Conservation (phyloP, 2,329 filamentous ascomycete species). For the Colletotrichum lindemuthianum region DNA sequence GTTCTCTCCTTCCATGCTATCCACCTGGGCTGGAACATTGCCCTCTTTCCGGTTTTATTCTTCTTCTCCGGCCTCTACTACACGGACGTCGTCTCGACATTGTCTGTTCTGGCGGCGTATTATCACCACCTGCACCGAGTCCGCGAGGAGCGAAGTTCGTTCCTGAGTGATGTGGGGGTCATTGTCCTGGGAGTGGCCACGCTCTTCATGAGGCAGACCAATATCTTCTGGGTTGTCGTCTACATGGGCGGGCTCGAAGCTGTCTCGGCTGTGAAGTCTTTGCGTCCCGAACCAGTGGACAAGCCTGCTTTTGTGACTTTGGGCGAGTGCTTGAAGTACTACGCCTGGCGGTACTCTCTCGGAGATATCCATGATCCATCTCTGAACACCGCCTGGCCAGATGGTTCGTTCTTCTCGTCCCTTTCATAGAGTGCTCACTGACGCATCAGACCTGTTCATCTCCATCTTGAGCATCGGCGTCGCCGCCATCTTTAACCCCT, state of each 20-base stretch:
- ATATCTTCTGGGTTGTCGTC: conserved; percentile 93
- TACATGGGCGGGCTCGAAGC: conserved; percentile 74
- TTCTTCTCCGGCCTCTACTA: conserved; percentile 98
- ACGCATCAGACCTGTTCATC: conserved; percentile 60
- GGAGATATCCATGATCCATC: conserved; percentile 67
- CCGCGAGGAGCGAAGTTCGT: conserved; percentile 43
- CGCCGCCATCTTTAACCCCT: conserved; percentile 62
- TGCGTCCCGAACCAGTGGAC: conserved; percentile 47
- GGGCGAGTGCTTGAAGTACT: conserved; percentile 49
- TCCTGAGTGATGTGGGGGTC: conserved; percentile 53
- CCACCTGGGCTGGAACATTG: conserved; percentile 80
- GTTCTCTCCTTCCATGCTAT: conserved; percentile 53
- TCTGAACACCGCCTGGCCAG: conserved; percentile 56
- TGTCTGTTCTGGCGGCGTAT: conserved; percentile 78
- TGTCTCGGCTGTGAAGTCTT: conserved; percentile 60
- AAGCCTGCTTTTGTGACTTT: conserved; percentile 46
- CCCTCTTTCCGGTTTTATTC: conserved; percentile 88
- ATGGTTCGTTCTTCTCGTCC: conserved; percentile 53
- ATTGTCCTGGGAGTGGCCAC: conserved; percentile 70
- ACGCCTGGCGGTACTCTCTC: conserved; percentile 54
- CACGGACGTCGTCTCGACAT: conserved; percentile 87
- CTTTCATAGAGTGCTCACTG: background rate
- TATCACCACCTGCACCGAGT: conserved; percentile 62
- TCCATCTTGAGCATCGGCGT: conserved; percentile 72
- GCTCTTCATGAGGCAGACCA: conserved; percentile 89